Conservation (phyloP, 345 rosid genomes). For the Rhizophora apiculata region DNA sequence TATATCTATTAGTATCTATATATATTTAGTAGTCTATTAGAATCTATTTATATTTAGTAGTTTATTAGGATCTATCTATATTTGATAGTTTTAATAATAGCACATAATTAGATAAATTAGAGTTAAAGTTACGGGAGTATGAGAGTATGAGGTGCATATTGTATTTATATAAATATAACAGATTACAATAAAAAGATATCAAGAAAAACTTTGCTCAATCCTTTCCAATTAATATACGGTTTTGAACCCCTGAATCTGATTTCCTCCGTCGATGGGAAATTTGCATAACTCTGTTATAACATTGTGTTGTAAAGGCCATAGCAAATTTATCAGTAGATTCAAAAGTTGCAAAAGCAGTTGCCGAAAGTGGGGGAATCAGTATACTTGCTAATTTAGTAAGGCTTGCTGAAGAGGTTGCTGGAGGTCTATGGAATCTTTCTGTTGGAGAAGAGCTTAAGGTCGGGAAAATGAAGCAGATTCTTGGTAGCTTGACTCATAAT, state of each 20-base stretch:
- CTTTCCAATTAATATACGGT: background rate
- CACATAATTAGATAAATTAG: too few species aligned
- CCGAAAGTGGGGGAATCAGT: slow-evolving; percentile 34
- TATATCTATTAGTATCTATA: too few species aligned
- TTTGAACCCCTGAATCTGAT: slow-evolving; percentile 7
- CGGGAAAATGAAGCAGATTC: slow-evolving; percentile 9
- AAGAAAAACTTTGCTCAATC: too few species aligned
- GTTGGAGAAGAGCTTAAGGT: slow-evolving; percentile 49
- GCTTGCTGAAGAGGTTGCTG: slow-evolving; percentile 45
- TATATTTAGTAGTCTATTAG: too few species aligned
- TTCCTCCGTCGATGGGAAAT: background rate
- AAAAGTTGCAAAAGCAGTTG: slow-evolving; percentile 39
- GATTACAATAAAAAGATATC: too few species aligned
- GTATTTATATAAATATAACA: too few species aligned
- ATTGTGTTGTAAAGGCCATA: slow-evolving; percentile 28
- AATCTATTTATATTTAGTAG: too few species aligned
- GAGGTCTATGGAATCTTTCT: slow-evolving; percentile 47
- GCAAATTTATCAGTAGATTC: slow-evolving; percentile 40
- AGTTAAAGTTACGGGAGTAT: too few species aligned
- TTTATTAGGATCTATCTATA: too few species aligned
- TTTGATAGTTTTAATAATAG: too few species aligned
- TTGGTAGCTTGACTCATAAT: background rate
- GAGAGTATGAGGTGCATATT: too few species aligned
- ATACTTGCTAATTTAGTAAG: slow-evolving; percentile 32
- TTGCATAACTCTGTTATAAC: background rate